Evolutionary conservation across 2,329 filamentous ascomycete species (phyloP).

Genomic region (Trichoderma endophyticum): DNA sequence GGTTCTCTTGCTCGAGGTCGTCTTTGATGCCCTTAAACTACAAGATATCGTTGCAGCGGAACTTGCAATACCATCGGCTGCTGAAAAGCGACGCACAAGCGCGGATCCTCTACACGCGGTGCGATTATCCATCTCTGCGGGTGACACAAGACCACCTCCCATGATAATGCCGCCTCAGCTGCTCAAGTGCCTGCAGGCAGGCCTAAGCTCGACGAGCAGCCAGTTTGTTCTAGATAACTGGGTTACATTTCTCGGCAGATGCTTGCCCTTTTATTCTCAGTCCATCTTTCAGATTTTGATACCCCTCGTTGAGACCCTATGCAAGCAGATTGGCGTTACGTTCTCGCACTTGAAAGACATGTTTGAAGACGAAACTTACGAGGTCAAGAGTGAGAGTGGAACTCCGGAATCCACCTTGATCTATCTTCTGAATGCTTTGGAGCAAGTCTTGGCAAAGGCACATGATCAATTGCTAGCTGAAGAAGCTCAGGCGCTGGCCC

Average conservation of each 20-base stretch:
- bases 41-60: slow-evolving; percentile 44
- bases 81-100: slow-evolving; percentile 46
- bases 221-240: slow-evolving; percentile 83
- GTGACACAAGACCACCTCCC: slow-evolving; percentile 26
- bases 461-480: slow-evolving; percentile 79
- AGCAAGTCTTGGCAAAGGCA: slow-evolving; percentile 82
- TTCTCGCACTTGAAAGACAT: slow-evolving; percentile 68
- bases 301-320: slow-evolving; percentile 86
- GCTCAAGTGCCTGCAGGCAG: slow-evolving; percentile 80
- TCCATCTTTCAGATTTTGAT: slow-evolving; percentile 88
- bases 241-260: slow-evolving; percentile 80
- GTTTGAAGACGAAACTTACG: slow-evolving; percentile 45
- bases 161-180: slow-evolving; percentile 62
- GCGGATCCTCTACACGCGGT: slow-evolving; percentile 41
- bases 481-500: slow-evolving; percentile 63
- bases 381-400: slow-evolving; percentile 25
- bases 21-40: slow-evolving; percentile 70
- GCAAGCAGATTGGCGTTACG: slow-evolving; percentile 67
- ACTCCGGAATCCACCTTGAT: slow-evolving; percentile 70
- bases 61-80: slow-evolving; percentile 41
- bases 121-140: slow-evolving; percentile 36
- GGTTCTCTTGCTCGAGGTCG: slow-evolving; percentile 73
- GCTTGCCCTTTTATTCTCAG: slow-evolving; percentile 77
- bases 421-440: slow-evolving; percentile 85
- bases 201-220: slow-evolving; percentile 71